Percentiles rank a stretch among this genome's conserved stretches.
These are phyloP conservation scores for Saccharomycopsis capsularis DNA, from an alignment of 805 yeast species.

Conservation along the genomic window DNA sequence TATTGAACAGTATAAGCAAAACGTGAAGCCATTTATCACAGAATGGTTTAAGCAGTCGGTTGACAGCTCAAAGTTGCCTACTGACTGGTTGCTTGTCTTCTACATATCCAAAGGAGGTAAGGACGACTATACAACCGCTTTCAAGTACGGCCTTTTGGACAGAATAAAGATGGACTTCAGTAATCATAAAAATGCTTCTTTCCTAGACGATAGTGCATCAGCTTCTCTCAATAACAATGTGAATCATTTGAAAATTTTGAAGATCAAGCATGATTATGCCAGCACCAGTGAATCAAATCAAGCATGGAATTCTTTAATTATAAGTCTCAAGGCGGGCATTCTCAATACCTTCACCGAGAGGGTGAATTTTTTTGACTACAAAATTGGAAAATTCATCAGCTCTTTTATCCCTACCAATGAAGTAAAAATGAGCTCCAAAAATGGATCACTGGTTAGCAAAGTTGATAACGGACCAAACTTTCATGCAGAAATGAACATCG, in stretches of 20 bases:
- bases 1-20: slow-evolving; percentile 68
- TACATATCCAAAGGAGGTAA: slow-evolving; percentile 37
- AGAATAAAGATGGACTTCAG: slow-evolving; percentile 49
- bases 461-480: slow-evolving; percentile 18
- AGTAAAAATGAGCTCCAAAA: background rate
- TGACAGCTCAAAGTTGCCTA: slow-evolving; percentile 35
- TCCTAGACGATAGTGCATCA: slow-evolving; percentile 10
- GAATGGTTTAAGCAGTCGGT: slow-evolving; percentile 62
- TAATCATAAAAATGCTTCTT: slow-evolving; percentile 13
- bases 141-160: slow-evolving; percentile 44
- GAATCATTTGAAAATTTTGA: slow-evolving; percentile 33
- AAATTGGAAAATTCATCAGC: slow-evolving; percentile 31
- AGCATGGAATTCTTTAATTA: slow-evolving; percentile 41
- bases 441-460: background rate
- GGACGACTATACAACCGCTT: slow-evolving; percentile 33
- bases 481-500: slow-evolving; percentile 40
- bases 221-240: slow-evolving; percentile 14
- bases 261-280: slow-evolving; percentile 25
- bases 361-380: slow-evolving; percentile 34
- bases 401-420: slow-evolving; percentile 13
- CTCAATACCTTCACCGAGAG: slow-evolving; percentile 48
- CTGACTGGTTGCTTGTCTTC: slow-evolving; percentile 58
- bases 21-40: slow-evolving; percentile 71
- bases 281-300: slow-evolving; percentile 36
- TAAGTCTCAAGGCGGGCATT: slow-evolving; percentile 41